Evolutionary conservation across 208 protist genomes (phyloP).

Genomic region (Trypanosomatidae sp.): DNA sequence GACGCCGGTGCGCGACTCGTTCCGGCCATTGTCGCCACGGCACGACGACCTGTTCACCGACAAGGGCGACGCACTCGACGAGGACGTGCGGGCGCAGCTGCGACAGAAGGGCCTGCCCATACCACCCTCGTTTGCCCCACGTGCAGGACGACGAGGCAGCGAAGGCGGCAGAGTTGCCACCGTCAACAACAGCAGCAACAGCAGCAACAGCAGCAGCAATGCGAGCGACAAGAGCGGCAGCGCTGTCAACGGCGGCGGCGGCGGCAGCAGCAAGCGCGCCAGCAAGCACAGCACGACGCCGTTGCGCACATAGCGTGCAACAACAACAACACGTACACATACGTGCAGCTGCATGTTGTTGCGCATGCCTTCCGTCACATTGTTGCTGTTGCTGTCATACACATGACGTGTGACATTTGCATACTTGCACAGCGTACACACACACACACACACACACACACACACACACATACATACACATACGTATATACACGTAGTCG

Average conservation of each 20-base stretch:
- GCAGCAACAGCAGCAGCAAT: neutral
- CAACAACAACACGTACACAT: no score
- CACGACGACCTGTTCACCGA: slow-evolving; percentile 51
- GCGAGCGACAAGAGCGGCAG: neutral
- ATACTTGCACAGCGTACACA: no score
- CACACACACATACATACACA: no score
- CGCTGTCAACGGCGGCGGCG: no score
- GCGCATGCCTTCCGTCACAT: no score
- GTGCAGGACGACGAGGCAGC: neutral
- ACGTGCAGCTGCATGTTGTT: no score
- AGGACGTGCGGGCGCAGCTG: slow-evolving; percentile 7
- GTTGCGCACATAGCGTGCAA: no score
- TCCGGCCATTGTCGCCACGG: slow-evolving; percentile 41
- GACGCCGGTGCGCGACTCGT: slow-evolving; percentile 33
- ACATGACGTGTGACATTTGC: no score
- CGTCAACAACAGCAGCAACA: neutral
- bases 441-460: no score
- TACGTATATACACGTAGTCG: no score
- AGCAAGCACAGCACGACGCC: no score
- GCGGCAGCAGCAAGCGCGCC: neutral
- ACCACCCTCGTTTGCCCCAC: neutral
- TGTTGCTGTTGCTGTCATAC: no score
- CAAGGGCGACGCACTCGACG: slow-evolving; percentile 8
- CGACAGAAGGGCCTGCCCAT: slow-evolving; percentile 6
- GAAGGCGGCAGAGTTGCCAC: neutral